These are phyloP conservation scores for Neostapfia colusana DNA, from an alignment of 176 grass and related monocot genomes.

Conservation along the genomic window DNA sequence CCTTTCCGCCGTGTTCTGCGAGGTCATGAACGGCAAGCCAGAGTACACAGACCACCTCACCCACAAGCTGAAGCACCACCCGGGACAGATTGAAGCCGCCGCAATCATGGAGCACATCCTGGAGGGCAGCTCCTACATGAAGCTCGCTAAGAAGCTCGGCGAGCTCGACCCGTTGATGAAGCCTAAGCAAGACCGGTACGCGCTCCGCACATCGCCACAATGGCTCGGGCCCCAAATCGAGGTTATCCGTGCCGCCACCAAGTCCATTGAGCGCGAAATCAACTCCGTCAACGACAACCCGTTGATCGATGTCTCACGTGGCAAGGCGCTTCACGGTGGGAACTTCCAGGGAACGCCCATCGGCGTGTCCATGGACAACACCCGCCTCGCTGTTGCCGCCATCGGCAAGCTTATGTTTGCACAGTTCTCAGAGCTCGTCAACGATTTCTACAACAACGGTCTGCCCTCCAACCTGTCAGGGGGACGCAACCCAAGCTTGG, in stretches of 20 bases:
- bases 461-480: slow-evolving; percentile 76
- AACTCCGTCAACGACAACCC: slow-evolving; percentile 96
- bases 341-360: slow-evolving; percentile 89
- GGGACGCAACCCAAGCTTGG: slow-evolving; percentile 76
- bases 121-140: slow-evolving; percentile 62
- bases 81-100: slow-evolving; percentile 76
- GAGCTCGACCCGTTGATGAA: slow-evolving; percentile 75
- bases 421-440: slow-evolving; percentile 81
- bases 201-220: slow-evolving; percentile 72
- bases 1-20: slow-evolving; percentile 67
- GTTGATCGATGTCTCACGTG: slow-evolving; percentile 67
- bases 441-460: slow-evolving; percentile 89
- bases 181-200: slow-evolving; percentile 85
- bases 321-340: slow-evolving; percentile 65
- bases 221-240: slow-evolving; percentile 86
- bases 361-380: slow-evolving; percentile 89
- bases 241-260: slow-evolving; percentile 73
- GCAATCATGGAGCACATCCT: slow-evolving; percentile 87
- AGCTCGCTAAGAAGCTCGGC: slow-evolving; percentile 64
- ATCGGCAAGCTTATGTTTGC: slow-evolving; percentile 90
- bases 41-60: slow-evolving; percentile 87
- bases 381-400: slow-evolving; percentile 66
- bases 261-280: slow-evolving; percentile 88
- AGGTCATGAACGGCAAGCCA: slow-evolving; percentile 91
- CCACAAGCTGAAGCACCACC: slow-evolving; percentile 87